These are phyloP conservation scores for Elsinoe arachidis DNA, from an alignment of 2,329 filamentous ascomycete species.

Conservation along the genomic window DNA sequence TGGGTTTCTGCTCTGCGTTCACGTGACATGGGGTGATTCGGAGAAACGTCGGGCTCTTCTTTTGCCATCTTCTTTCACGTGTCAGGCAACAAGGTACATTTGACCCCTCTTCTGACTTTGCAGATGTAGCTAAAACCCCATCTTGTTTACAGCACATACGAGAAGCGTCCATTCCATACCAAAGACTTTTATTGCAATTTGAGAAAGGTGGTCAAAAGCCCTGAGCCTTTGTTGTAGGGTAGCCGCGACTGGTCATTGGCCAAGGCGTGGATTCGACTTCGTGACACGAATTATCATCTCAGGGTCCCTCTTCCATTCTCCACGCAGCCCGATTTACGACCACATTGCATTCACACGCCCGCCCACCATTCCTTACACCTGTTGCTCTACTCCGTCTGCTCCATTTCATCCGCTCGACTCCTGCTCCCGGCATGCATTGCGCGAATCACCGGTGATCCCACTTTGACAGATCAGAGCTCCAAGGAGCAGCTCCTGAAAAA, in stretches of 20 bases:
- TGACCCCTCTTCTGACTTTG: no score
- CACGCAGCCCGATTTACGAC: background rate
- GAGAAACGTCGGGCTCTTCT: no score
- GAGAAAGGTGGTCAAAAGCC: background rate
- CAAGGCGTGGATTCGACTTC: conserved; percentile 1
- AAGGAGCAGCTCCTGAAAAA: conserved; percentile 36
- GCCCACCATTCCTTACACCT: background rate
- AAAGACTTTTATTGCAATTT: background rate
- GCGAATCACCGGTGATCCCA: background rate
- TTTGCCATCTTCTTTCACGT: no score
- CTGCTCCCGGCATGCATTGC: background rate
- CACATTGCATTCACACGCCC: background rate
- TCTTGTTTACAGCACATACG: background rate
- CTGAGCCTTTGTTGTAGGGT: background rate
- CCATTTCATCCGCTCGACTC: background rate
- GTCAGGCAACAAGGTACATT: no score
- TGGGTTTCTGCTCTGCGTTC: no score
- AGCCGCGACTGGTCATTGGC: background rate
- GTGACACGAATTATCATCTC: conserved; percentile 13
- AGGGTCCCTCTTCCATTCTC: background rate
- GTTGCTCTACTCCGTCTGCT: background rate
- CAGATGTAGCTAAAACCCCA: background rate
- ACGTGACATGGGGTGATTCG: no score
- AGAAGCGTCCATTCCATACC: background rate
- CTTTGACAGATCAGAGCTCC: background rate